Percentiles rank a stretch among this genome's conserved stretches.
These are phyloP conservation scores for Aspergillus niger DNA, from an alignment of 2,329 filamentous ascomycete species.

Conservation along the genomic window DNA sequence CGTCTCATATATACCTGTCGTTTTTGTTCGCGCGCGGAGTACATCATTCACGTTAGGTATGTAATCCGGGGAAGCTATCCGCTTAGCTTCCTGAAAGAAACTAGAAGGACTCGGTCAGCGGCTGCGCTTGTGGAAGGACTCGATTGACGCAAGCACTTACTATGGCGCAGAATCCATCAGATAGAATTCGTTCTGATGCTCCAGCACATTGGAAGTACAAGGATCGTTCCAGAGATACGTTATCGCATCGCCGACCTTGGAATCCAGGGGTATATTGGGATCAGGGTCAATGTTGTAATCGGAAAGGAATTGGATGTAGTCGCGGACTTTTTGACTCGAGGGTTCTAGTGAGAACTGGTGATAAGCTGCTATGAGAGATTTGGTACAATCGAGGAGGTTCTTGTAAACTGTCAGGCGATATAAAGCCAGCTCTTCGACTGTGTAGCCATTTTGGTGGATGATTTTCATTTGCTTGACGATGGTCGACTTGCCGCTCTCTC, in stretches of 20 bases:
- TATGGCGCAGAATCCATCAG: slow-evolving; percentile 99
- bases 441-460: slow-evolving; percentile 97
- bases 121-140: slow-evolving; percentile 21
- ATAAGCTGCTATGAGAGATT: slow-evolving; percentile 88
- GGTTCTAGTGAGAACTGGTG: slow-evolving; percentile 86
- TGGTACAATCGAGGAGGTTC: slow-evolving; percentile 95
- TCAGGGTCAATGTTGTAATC: slow-evolving; percentile 90
- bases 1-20: slow-evolving; percentile 98
- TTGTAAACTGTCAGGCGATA: slow-evolving; percentile 98
- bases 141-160: slow-evolving; percentile 57
- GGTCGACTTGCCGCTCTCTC: slow-evolving; percentile 97
- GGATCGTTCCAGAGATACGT: slow-evolving; percentile 88
- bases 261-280: slow-evolving; percentile 80
- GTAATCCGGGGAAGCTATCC: slow-evolving; percentile 83
- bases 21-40: slow-evolving; percentile 92
- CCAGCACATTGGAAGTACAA: slow-evolving; percentile 77
- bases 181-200: slow-evolving; percentile 97
- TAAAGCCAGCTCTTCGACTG: slow-evolving; percentile 86
- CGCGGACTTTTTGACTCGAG: slow-evolving; percentile 68
- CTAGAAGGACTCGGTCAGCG: slow-evolving; percentile 51
- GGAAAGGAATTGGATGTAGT: slow-evolving; percentile 75
- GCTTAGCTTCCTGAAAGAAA: slow-evolving; percentile 90
- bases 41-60: slow-evolving; percentile 94
- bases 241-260: slow-evolving; percentile 78
- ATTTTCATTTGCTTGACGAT: slow-evolving; percentile 99